Conservation (phyloP, 106 monocot genomes). For the Iris macrosiphon region DNA sequence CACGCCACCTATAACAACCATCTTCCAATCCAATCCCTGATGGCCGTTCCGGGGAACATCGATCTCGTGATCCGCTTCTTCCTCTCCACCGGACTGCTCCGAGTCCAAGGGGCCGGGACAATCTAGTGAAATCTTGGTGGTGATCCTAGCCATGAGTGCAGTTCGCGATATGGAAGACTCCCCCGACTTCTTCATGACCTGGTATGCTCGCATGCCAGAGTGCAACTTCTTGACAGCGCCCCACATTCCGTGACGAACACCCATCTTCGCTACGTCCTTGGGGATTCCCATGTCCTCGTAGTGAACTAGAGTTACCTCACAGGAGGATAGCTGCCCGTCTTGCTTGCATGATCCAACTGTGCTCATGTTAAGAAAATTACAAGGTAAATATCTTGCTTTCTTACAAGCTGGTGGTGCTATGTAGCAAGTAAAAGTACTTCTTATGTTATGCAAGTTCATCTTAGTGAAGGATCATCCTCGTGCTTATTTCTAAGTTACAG, state of each 20-base stretch:
- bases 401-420: too few species aligned
- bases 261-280: constrained; percentile 85
- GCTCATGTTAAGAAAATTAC: neutral
- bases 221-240: constrained; percentile 89
- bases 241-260: constrained; percentile 96
- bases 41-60: too few species aligned
- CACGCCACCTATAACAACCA: constrained; percentile 73
- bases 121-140: constrained; percentile 37
- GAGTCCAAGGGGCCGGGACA: constrained; percentile 1
- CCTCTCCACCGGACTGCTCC: constrained; percentile 5
- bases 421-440: too few species aligned
- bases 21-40: constrained; percentile 71
- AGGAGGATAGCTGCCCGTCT: constrained; percentile 74
- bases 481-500: too few species aligned
- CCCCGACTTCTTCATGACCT: constrained; percentile 32
- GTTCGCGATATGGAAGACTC: constrained; percentile 42
- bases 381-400: too few species aligned
- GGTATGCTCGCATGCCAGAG: constrained; percentile 81
- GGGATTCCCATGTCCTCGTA: constrained; percentile 99
- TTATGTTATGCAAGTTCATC: too few species aligned
- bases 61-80: neutral
- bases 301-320: constrained; percentile 82
- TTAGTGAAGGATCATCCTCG: too few species aligned
- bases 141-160: constrained; percentile 52
- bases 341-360: constrained; percentile 76